These are phyloP conservation scores for Raddia distichophylla DNA, from an alignment of 176 grass and related monocot genomes.

Conservation along the genomic window DNA sequence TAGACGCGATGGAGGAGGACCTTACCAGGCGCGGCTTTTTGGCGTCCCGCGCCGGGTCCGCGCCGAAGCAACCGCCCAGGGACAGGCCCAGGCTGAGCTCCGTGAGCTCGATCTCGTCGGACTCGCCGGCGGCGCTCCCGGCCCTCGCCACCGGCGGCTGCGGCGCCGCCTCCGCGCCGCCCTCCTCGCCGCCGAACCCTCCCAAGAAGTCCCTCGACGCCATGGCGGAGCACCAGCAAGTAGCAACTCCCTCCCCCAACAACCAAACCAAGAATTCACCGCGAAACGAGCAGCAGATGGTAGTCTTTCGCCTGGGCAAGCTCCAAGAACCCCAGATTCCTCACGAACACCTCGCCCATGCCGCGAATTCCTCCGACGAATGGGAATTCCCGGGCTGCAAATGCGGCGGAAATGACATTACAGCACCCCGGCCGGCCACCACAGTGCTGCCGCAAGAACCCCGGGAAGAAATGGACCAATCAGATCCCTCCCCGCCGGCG, in stretches of 20 bases:
- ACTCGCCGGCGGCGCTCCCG: slow-evolving; percentile 19
- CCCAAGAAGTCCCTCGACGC: slow-evolving; percentile 69
- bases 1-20: slow-evolving; percentile 72
- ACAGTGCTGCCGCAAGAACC: background rate
- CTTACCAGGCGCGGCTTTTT: slow-evolving; percentile 58
- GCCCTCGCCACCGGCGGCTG: background rate
- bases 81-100: slow-evolving; percentile 88
- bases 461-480: background rate
- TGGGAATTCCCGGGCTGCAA: slow-evolving; percentile 4
- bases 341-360: slow-evolving; percentile 13
- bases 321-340: slow-evolving; percentile 18
- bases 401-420: slow-evolving; percentile 19
- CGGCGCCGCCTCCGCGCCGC: background rate
- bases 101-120: slow-evolving; percentile 77
- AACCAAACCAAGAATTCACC: slow-evolving; percentile 5
- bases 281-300: background rate
- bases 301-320: background rate
- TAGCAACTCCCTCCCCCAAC: background rate
- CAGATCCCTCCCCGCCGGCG: background rate
- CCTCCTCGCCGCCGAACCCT: slow-evolving; percentile 49
- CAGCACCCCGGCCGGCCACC: background rate
- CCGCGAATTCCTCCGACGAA: background rate
- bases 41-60: slow-evolving; percentile 58
- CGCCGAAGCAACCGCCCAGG: slow-evolving; percentile 73
- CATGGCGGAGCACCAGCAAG: slow-evolving; percentile 31